These are phyloP conservation scores for Rachicladosporium sp. DNA, from an alignment of 2,329 filamentous ascomycete genomes.

Conservation along the genomic window DNA sequence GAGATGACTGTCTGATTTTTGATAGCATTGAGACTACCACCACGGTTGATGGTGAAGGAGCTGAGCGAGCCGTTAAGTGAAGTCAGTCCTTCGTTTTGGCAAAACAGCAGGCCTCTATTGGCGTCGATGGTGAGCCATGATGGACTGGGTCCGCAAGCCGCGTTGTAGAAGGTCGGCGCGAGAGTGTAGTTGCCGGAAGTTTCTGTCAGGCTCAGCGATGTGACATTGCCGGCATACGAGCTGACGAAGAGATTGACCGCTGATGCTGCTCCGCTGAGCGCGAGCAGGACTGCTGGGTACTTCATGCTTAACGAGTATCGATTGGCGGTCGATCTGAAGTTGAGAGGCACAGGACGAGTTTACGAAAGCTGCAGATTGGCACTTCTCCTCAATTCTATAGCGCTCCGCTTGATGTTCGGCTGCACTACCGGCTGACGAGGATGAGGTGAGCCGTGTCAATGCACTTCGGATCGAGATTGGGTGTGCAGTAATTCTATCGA, in stretches of 20 bases:
- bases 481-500: too few relatives aligned
- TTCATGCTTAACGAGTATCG: too few relatives aligned
- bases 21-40: conserved; percentile 28
- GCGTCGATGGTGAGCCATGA: conserved; percentile 50
- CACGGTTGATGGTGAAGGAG: conserved; percentile 24
- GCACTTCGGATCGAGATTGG: too few relatives aligned
- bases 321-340: too few relatives aligned
- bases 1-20: conserved; percentile 23
- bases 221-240: conserved; percentile 34
- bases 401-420: too few relatives aligned
- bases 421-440: too few relatives aligned
- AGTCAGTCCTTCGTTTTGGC: conserved; percentile 45
- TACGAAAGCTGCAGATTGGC: too few relatives aligned
- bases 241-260: conserved; percentile 30
- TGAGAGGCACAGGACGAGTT: too few relatives aligned
- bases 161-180: conserved; percentile 31
- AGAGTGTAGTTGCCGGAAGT: conserved; percentile 26
- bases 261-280: conserved; percentile 10
- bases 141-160: conserved; percentile 41
- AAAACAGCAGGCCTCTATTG: conserved; percentile 41
- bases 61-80: conserved; percentile 37
- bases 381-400: too few relatives aligned
- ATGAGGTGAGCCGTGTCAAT: too few relatives aligned
- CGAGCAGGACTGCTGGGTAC: background rate
- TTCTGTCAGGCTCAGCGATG: conserved; percentile 26